Base-by-base conservation (phyloP, 192 early-diverging fungal genomes). In the Linnemannia schmuckeri region DNA sequence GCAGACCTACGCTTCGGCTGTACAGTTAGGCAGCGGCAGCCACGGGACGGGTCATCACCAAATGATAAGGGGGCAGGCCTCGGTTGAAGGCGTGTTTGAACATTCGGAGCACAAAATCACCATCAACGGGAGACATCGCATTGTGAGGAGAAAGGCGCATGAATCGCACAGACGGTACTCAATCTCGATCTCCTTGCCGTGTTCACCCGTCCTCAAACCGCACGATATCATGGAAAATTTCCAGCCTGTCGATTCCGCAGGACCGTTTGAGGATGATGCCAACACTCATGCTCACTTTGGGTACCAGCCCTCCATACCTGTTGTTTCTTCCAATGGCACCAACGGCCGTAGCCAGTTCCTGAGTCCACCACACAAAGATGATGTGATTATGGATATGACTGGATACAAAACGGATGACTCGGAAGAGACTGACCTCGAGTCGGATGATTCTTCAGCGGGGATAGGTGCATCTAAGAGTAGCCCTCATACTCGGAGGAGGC, bases 361-460 rank as follows among this genome's bases (percentile, higher is more conserved):
- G 73, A 79, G 37, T 12, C 70, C 77, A 5, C 70, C 77, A 3
- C 73, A 69, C 33, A 24, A 30, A 40, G 78, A 79, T 38, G 61
- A 80, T 37, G 74, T 85, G 37, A 85, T 85, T 63, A 80, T 85
- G 83, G 83, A 85, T 33, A 85, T 85, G 78, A 85, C 83, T 22
- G 83, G 83, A 20, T 85, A 85, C 57, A 85, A 85, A 69, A 85
- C 83, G n/a, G 83, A 85, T 24, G 78, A 85, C 73, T 85, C 83
- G 42, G 74, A 35, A 12, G 83, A 72, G 70, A 80, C 74, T 13
- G 83, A 80, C 72, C 73, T 85, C 3, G 78, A 80, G 22, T 85
- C 83, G 8, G 74, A 85, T 72, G 40, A 72, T 24, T 20, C 20
- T 41, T 35, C 7, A 40, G 37, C 35, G 41, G 70, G 40, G 2